Evolutionary conservation across 2,329 filamentous ascomycete genomes (phyloP).

Genomic region (Ambrosiella beaveri): DNA sequence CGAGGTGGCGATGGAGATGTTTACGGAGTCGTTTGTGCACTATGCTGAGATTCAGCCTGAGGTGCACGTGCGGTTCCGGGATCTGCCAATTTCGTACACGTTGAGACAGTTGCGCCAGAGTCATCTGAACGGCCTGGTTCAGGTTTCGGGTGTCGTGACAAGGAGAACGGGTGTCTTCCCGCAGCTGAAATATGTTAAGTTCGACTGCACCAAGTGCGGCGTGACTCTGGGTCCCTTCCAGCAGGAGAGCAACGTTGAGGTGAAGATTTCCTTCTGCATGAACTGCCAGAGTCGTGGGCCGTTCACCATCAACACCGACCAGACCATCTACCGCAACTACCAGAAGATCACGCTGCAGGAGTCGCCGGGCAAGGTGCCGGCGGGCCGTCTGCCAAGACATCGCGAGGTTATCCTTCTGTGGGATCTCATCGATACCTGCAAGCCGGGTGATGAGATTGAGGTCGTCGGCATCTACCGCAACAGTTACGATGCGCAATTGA

Average conservation of each 20-base stretch:
- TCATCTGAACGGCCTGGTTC: conserved; percentile 87
- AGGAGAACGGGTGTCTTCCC: conserved; percentile 89
- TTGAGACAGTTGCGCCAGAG: conserved; percentile 86
- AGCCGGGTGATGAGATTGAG: conserved; percentile 95
- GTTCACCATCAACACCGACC: conserved; percentile 90
- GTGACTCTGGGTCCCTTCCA: conserved; percentile 88
- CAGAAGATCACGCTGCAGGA: conserved; percentile 96
- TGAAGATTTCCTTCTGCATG: conserved; percentile 91
- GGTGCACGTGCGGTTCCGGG: conserved; percentile 92
- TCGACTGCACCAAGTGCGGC: conserved; percentile 87
- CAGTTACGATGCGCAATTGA: conserved; percentile 93
- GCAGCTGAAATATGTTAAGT: conserved; percentile 96
- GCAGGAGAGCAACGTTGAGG: conserved; percentile 89
- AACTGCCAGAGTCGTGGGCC: conserved; percentile 90
- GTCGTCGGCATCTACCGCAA: conserved; percentile 94
- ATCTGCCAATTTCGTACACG: conserved; percentile 87
- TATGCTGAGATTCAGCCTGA: conserved; percentile 96
- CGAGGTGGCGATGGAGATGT: conserved; percentile 89
- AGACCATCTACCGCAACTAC: conserved; percentile 97
- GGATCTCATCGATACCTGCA: conserved; percentile 91
- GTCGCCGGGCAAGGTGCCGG: conserved; percentile 89
- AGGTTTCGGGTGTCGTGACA: conserved; percentile 89
- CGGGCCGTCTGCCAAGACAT: conserved; percentile 81
- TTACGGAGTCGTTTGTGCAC: conserved; percentile 88
- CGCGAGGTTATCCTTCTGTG: conserved; percentile 90